Evolutionary conservation across 2,329 filamentous ascomycete genomes (phyloP).

Genomic region (Fusarium citri): DNA sequence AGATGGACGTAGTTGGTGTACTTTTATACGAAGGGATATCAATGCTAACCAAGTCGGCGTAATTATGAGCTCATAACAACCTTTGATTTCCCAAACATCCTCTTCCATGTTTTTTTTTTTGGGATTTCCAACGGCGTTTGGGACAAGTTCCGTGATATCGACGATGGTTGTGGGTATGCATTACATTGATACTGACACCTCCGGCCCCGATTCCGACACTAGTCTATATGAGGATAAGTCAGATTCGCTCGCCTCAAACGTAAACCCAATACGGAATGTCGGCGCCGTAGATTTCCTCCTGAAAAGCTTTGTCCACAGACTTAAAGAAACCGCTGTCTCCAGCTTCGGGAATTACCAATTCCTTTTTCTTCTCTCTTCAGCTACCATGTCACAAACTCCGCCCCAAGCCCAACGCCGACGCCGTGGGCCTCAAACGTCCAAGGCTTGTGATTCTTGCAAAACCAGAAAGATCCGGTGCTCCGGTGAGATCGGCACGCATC

Average conservation of each 20-base stretch:
- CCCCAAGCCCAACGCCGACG: constrained; percentile 8
- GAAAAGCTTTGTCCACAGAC: neutral
- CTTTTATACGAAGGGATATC: too few relatives aligned
- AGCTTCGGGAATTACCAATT: neutral
- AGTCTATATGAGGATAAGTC: too few relatives aligned
- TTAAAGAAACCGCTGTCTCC: constrained; percentile 9
- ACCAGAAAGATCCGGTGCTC: constrained; percentile 40
- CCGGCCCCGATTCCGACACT: neutral
- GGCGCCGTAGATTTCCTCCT: constrained; percentile 20
- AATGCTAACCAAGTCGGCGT: neutral
- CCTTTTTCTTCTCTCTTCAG: neutral
- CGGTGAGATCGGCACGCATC: constrained; percentile 12
- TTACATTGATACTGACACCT: neutral
- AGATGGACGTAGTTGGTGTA: too few relatives aligned
- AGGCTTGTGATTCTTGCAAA: constrained; percentile 42
- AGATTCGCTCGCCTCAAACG: neutral
- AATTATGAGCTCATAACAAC: neutral
- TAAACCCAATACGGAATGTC: constrained; percentile 30
- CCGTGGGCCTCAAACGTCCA: constrained; percentile 30
- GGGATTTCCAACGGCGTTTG: constrained; percentile 1
- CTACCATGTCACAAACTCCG: constrained; percentile 11
- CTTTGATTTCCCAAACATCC: neutral
- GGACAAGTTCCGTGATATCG: too few relatives aligned
- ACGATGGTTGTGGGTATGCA: neutral
- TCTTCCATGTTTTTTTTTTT: neutral